Conservation (phyloP, 768 basidiomycete species). For the Suillus placidus region DNA sequence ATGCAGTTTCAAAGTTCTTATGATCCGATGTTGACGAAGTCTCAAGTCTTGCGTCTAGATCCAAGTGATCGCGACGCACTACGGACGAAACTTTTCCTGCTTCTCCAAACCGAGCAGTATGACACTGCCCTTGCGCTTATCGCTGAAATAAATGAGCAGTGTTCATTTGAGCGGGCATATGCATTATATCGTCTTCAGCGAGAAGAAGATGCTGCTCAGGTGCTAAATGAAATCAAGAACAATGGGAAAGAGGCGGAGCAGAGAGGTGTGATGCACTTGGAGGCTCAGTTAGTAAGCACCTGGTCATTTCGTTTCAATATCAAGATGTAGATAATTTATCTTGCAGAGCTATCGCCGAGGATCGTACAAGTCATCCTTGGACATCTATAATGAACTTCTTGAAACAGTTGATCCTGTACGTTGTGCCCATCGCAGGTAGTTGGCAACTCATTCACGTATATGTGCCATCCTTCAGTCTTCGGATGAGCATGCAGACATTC, state of each 20-base stretch:
- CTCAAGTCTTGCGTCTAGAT: conserved; percentile 68
- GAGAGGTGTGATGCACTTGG: conserved; percentile 74
- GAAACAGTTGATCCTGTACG: conserved; percentile 78
- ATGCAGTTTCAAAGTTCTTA: conserved; percentile 23
- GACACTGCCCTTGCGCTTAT: conserved; percentile 66
- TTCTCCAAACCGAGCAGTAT: conserved; percentile 87
- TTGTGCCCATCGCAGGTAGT: conserved; percentile 16
- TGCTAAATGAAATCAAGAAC: conserved; percentile 53
- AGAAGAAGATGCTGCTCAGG: conserved; percentile 63
- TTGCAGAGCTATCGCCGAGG: conserved; percentile 77
- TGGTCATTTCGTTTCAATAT: conserved; percentile 22
- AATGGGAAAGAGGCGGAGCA: conserved; percentile 42
- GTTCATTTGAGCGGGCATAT: conserved; percentile 75
- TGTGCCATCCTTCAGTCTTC: conserved; percentile 55
- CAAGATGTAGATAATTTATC: conserved; percentile 20
- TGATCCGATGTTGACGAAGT: conserved; percentile 18
- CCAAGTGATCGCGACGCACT: conserved; percentile 71
- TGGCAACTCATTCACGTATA: conserved; percentile 1
- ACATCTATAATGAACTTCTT: conserved; percentile 79
- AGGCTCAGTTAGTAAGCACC: conserved; percentile 79
- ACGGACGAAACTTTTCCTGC: conserved; percentile 84
- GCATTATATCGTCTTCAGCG: conserved; percentile 82
- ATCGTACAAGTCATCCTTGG: conserved; percentile 69
- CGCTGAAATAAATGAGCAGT: conserved; percentile 25
- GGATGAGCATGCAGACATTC: conserved; percentile 86